phyloP scores from a whole-genome alignment of 805 yeast species.

The Wickerhamomyces xylosicus region DNA sequence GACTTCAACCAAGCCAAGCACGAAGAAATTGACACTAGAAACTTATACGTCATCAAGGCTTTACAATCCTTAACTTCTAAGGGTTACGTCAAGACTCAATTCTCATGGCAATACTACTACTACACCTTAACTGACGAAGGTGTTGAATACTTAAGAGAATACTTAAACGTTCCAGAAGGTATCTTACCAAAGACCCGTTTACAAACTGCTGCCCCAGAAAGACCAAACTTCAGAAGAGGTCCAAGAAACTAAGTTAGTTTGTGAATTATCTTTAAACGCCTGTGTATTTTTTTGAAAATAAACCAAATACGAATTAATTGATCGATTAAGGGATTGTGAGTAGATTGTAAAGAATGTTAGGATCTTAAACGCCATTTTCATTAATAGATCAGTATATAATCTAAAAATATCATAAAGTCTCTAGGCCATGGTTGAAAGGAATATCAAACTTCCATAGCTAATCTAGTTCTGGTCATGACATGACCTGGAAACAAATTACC shows the following conservation, averaged over 20 bases:
- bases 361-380: too few relatives aligned
- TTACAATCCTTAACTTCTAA: slow-evolving; percentile 97
- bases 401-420: too few relatives aligned
- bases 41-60: slow-evolving; percentile 97
- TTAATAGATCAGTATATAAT: too few relatives aligned
- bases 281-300: slow-evolving; percentile 17
- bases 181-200: slow-evolving; percentile 97
- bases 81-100: slow-evolving; percentile 99
- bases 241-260: slow-evolving; percentile 19
- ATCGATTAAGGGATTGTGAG: background rate
- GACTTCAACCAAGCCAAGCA: slow-evolving; percentile 96
- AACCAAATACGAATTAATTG: slow-evolving; percentile 12
- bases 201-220: slow-evolving; percentile 84
- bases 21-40: slow-evolving; percentile 96
- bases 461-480: too few relatives aligned
- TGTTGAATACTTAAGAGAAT: slow-evolving; percentile 95
- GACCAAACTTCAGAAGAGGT: slow-evolving; percentile 47
- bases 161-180: slow-evolving; percentile 97
- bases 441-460: too few relatives aligned
- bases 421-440: too few relatives aligned
- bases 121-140: slow-evolving; percentile 99
- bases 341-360: background rate
- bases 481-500: too few relatives aligned
- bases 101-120: slow-evolving; percentile 99
- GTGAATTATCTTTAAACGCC: slow-evolving; percentile 4